Evolutionary conservation across 148 eudicot species (phyloP).

Genomic region (Talinum fruticosum): DNA sequence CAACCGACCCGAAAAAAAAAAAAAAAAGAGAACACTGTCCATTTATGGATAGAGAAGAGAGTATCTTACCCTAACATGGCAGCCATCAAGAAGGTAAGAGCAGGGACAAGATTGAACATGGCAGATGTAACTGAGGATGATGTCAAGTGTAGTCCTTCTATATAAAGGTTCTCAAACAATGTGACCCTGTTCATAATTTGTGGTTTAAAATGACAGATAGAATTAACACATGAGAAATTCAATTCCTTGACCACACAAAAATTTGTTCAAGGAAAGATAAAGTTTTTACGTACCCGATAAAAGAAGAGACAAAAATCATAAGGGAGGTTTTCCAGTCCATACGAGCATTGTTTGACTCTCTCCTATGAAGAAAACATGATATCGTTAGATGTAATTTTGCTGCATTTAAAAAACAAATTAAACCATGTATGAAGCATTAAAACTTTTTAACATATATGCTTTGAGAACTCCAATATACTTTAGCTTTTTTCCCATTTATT

Average conservation of each 20-base stretch:
- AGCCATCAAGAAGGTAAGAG: constrained; percentile 58
- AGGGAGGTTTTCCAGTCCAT: constrained; percentile 48
- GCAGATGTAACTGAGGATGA: constrained; percentile 63
- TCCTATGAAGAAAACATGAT: background rate
- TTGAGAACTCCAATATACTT: too few relatives aligned
- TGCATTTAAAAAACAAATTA: too few relatives aligned
- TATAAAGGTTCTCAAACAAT: constrained; percentile 47
- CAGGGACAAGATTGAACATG: constrained; percentile 54
- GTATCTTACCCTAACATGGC: constrained; percentile 12
- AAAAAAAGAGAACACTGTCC: too few relatives aligned
- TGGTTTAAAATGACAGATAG: background rate
- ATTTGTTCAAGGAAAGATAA: background rate
- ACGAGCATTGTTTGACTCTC: constrained; percentile 17
- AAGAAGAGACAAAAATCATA: constrained; percentile 46
- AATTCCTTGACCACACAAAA: too few relatives aligned
- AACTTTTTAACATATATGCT: too few relatives aligned
- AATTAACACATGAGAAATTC: background rate
- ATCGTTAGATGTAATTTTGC: background rate
- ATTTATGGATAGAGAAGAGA: too few relatives aligned
- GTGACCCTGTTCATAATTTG: constrained; percentile 44
- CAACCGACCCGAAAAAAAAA: too few relatives aligned
- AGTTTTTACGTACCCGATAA: constrained; percentile 45
- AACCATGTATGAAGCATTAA: too few relatives aligned
- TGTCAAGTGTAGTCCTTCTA: constrained; percentile 56
- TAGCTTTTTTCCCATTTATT: too few relatives aligned